These are phyloP conservation scores for Scheffersomyces lignosus DNA, from an alignment of 805 yeast genomes.

Conservation along the genomic window DNA sequence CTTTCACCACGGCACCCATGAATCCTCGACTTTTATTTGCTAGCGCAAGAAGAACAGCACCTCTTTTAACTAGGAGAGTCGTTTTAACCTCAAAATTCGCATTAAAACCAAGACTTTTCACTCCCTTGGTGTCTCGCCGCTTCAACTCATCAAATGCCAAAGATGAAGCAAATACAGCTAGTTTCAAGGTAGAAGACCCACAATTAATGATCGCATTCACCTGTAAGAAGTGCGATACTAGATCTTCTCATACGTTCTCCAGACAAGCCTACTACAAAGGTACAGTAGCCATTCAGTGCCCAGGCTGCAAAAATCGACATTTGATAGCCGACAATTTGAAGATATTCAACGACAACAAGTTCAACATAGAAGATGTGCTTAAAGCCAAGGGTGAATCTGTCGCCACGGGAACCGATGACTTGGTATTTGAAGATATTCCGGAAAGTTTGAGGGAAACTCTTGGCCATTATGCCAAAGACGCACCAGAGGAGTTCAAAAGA, in stretches of 20 bases:
- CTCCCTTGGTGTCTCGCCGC: too few species aligned
- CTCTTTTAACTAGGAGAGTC: too few species aligned
- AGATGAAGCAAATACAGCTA: neutral
- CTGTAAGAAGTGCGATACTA: constrained; percentile 78
- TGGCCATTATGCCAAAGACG: constrained; percentile 70
- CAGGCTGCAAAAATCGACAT: constrained; percentile 85
- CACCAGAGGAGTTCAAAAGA: constrained; percentile 46
- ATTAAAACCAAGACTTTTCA: too few species aligned
- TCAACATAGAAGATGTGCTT: constrained; percentile 79
- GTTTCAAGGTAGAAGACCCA: constrained; percentile 67
- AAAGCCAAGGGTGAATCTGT: constrained; percentile 75
- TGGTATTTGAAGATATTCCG: constrained; percentile 69
- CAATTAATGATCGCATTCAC: constrained; percentile 87
- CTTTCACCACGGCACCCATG: too few species aligned
- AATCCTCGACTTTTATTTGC: too few species aligned
- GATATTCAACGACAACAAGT: constrained; percentile 75
- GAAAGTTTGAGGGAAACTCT: constrained; percentile 49
- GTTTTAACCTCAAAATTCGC: too few species aligned
- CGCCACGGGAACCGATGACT: constrained; percentile 61
- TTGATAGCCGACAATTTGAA: constrained; percentile 74
- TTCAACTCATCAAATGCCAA: neutral
- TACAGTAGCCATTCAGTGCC: constrained; percentile 87
- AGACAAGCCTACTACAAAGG: constrained; percentile 90
- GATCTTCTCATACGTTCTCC: constrained; percentile 88
- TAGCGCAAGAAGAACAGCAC: too few species aligned